Base-by-base conservation (phyloP, 2,329 filamentous ascomycete species). In the Neopestalotiopsis sp. region DNA sequence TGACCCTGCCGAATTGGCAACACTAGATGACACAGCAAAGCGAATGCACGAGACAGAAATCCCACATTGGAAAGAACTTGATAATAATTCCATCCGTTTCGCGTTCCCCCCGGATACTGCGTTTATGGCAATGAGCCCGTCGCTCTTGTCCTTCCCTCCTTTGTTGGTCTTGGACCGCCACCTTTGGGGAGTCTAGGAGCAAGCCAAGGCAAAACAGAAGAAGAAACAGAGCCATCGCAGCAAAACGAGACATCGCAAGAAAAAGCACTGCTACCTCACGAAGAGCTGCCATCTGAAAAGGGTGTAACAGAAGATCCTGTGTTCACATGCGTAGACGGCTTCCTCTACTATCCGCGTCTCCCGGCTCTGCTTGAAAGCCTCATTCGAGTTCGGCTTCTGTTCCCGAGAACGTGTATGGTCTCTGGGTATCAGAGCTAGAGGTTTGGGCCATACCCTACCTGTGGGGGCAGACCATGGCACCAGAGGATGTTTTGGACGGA, bases 291-390 rank as follows among this genome's bases (percentile, higher is more conserved):
- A 6, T n/a, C 17, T n/a, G 32, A 24, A 65, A 65, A 65, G 24
- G 40, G 34, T 65, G 34, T 14, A 4, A 53, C 34, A 5, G 62
- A 65, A 4, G 7, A 65, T 53, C 13, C 5, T 49, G 53, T 2
- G 32, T 65, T 65, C 20, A 65, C 62, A 28, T 49, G 62, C 38
- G 62, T 65, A 5, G 62, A 65, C n/a, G 62, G 62, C 40, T 65
- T 65, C 32, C 62, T 65, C 62, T 65, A 65, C 40, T 65, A 65
- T 65, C 62, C 62, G 40, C 5, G 38, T 65, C 62, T 65, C 42
- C 62, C 62, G 38, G 62, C 24, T 65, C 38, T 65, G 38, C 62
- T 65, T 42, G 62, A 65, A 65, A 65, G 62, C 62, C 62, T 65
- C 24, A 65, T 65, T 65, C 62, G 62, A 40, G 62, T 20, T 65